A percentile compares a stretch with the other conserved stretches of the same genome.
Evolutionary conservation across 2,329 filamentous ascomycete species (phyloP).

Genomic region (Stagonosporopsis cucurbitacearum): DNA sequence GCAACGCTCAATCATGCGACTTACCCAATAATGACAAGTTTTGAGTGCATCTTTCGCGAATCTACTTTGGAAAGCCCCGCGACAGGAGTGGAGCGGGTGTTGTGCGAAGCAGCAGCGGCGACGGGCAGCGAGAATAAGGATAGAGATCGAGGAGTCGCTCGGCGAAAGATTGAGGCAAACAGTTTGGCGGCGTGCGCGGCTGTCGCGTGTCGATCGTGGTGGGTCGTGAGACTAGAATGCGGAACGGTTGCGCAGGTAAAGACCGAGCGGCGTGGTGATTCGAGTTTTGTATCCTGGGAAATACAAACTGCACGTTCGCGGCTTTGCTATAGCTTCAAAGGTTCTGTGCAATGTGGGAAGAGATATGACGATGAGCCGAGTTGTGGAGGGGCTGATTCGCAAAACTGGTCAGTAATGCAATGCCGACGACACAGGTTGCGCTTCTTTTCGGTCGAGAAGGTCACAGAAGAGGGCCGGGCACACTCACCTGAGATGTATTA

Average conservation of each 20-base stretch:
- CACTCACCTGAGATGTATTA: constrained; percentile 11
- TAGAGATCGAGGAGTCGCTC: constrained; percentile 70
- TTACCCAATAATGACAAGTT: constrained; percentile 73
- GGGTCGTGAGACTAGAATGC: constrained; percentile 24
- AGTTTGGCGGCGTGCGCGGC: constrained; percentile 72
- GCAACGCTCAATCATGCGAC: constrained; percentile 51
- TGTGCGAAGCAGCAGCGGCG: constrained; percentile 72
- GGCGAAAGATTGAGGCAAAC: constrained; percentile 84
- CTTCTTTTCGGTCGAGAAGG: not conserved
- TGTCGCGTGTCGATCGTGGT: constrained; percentile 32
- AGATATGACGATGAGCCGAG: constrained; percentile 16
- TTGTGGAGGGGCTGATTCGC: constrained; percentile 12
- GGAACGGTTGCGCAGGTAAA: constrained; percentile 16
- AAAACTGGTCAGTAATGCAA: constrained; percentile 7
- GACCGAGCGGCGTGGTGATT: constrained; percentile 1
- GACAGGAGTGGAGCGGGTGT: constrained; percentile 61
- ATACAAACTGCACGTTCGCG: constrained; percentile 13
- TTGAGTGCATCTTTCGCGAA: constrained; percentile 81
- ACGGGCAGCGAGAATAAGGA: constrained; percentile 76
- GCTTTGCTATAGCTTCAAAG: constrained; percentile 32
- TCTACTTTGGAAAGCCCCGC: constrained; percentile 47
- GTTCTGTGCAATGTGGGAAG: constrained; percentile 6
- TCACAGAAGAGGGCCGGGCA: not conserved
- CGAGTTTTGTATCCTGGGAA: not conserved
- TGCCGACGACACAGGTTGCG: constrained; percentile 1